A percentile compares a stretch with the other conserved stretches of the same genome.
phyloP scores from a whole-genome alignment of 2,329 filamentous ascomycete genomes.

The Trichoderma citrinoviride region DNA sequence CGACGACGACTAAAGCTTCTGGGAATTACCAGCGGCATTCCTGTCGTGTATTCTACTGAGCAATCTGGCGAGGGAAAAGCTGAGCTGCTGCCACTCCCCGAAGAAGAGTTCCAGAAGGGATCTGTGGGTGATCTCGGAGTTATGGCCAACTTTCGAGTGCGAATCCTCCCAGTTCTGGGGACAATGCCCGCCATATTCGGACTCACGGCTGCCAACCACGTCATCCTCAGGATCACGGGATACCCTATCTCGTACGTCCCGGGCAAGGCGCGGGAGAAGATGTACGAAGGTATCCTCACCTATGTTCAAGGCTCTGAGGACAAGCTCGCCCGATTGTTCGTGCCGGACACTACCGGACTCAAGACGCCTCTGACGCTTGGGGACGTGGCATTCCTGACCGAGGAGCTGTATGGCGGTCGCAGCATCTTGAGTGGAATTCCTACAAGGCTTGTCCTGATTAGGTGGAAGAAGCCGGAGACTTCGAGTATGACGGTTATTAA shows the following conservation, averaged over 20 bases:
- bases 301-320: conserved; percentile 77
- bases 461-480: conserved; percentile 68
- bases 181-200: conserved; percentile 98
- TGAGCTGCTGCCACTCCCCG: conserved; percentile 77
- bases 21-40: conserved; percentile 81
- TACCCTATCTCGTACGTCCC: conserved; percentile 85
- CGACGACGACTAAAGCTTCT: conserved; percentile 72
- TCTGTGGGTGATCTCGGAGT: conserved; percentile 82
- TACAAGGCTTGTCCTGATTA: conserved; percentile 73
- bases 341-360: conserved; percentile 57
- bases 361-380: conserved; percentile 74
- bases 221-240: conserved; percentile 75
- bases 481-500: conserved; percentile 62
- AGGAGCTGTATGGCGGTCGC: conserved; percentile 82
- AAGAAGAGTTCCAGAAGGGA: conserved; percentile 85
- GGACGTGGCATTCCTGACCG: conserved; percentile 83
- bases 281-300: conserved; percentile 82
- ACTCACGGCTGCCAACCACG: conserved; percentile 85
- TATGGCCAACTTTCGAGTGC: conserved; percentile 85
- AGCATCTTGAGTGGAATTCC: conserved; percentile 80
- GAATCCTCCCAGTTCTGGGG: conserved; percentile 91
- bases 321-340: conserved; percentile 56
- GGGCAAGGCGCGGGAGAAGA: conserved; percentile 80
- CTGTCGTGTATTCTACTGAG: conserved; percentile 90
- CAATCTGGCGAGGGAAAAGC: conserved; percentile 89